These are phyloP conservation scores for Leucocoprinus leucothites DNA, from an alignment of 768 basidiomycete genomes.

Conservation along the genomic window DNA sequence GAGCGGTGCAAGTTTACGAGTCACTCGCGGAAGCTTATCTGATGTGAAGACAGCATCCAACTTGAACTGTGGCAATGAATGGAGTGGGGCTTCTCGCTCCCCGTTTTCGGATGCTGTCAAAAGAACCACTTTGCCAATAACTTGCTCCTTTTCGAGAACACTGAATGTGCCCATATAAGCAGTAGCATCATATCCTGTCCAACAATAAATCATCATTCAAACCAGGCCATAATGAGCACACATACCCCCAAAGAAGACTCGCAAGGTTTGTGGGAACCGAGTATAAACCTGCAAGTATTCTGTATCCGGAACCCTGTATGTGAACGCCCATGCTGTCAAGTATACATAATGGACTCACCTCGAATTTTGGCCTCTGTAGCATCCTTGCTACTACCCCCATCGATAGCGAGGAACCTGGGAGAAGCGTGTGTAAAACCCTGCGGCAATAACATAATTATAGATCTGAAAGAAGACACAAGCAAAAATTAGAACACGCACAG, in stretches of 20 bases:
- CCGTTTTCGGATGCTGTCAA: conserved; percentile 44
- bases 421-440: conserved; percentile 74
- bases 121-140: conserved; percentile 64
- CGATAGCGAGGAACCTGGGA: conserved; percentile 66
- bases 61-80: conserved; percentile 50
- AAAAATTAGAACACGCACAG: conserved; percentile 28
- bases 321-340: not conserved
- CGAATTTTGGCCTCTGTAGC: conserved; percentile 65
- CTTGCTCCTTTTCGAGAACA: conserved; percentile 54
- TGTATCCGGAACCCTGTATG: conserved; percentile 20
- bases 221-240: not conserved
- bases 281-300: conserved; percentile 71
- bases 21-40: conserved; percentile 32
- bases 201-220: conserved; percentile 2
- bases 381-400: conserved; percentile 64
- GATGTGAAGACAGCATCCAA: conserved; percentile 49
- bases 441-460: conserved; percentile 5
- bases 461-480: not conserved
- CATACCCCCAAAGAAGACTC: conserved; percentile 71
- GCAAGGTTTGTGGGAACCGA: conserved; percentile 70
- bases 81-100: conserved; percentile 37
- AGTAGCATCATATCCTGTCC: conserved; percentile 52
- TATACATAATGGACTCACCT: conserved; percentile 37
- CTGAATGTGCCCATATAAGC: conserved; percentile 56
- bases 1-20: conserved; percentile 45